phyloP scores from a whole-genome alignment of 2,329 filamentous ascomycete species.

The Xylaria hypoxylon region DNA sequence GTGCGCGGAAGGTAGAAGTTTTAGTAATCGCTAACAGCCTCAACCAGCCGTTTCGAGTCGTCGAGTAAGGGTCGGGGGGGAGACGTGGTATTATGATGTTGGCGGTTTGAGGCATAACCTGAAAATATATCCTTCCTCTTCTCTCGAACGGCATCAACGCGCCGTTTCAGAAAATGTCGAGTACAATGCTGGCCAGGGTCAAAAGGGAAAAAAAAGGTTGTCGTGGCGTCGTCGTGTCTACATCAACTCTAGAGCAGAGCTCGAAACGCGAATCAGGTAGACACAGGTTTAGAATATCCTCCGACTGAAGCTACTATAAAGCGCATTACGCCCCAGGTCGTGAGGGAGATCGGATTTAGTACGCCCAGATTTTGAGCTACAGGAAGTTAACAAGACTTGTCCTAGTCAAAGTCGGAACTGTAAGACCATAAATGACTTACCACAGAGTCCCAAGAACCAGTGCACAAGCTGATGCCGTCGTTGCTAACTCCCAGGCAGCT shows the following conservation, averaged over 20 bases:
- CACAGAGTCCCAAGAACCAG: constrained; percentile 98
- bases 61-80: constrained; percentile 35
- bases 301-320: constrained; percentile 31
- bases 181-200: constrained; percentile 47
- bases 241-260: constrained; percentile 56
- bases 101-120: constrained; percentile 43
- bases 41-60: constrained; percentile 18
- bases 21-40: constrained; percentile 22
- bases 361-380: constrained; percentile 90
- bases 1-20: constrained; percentile 22
- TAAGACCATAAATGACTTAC: constrained; percentile 67
- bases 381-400: constrained; percentile 58
- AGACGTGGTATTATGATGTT: constrained; percentile 47
- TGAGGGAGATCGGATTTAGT: constrained; percentile 60
- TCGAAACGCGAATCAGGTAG: constrained; percentile 55
- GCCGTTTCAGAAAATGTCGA: constrained; percentile 45
- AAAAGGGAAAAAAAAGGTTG: constrained; percentile 51
- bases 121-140: constrained; percentile 43
- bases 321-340: constrained; percentile 32
- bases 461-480: constrained; percentile 98
- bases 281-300: constrained; percentile 54
- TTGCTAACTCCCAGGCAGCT: constrained; percentile 99
- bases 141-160: constrained; percentile 39
- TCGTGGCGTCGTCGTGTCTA: constrained; percentile 63
- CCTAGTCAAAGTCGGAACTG: neutral